Evolutionary conservation across 2,329 filamentous ascomycete genomes (phyloP).

Genomic region (Elsinoe fawcettii): DNA sequence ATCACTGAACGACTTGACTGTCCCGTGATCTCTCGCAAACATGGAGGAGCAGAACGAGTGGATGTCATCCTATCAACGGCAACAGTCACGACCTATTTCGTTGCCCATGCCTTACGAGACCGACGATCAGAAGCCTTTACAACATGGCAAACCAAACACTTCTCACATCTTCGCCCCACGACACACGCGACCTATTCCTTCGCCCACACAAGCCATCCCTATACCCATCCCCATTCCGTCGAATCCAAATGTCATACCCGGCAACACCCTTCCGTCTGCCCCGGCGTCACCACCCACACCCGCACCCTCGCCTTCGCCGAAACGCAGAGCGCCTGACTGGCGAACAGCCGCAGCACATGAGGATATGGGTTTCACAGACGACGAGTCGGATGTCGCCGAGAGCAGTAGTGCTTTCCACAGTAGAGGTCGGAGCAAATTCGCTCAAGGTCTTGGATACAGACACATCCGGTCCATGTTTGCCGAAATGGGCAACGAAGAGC

Average conservation of each 20-base stretch:
- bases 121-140: slow-evolving; percentile 7
- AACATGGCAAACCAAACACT: slow-evolving; percentile 13
- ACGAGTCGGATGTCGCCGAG: slow-evolving; percentile 24
- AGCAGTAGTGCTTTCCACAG: slow-evolving; percentile 22
- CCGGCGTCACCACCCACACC: slow-evolving; percentile 61
- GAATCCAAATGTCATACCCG: slow-evolving; percentile 44
- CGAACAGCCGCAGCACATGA: slow-evolving; percentile 71
- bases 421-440: slow-evolving; percentile 14
- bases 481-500: slow-evolving; percentile 64
- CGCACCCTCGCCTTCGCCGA: slow-evolving; percentile 57
- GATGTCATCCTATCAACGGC: slow-evolving; percentile 17
- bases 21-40: slow-evolving; percentile 9
- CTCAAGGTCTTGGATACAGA: slow-evolving; percentile 44
- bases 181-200: slow-evolving; percentile 16
- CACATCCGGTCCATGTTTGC: slow-evolving; percentile 75
- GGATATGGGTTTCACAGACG: slow-evolving; percentile 54
- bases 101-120: slow-evolving; percentile 19
- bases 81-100: slow-evolving; percentile 17
- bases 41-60: slow-evolving; percentile 19
- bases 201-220: slow-evolving; percentile 29
- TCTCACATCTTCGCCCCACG: slow-evolving; percentile 8
- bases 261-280: slow-evolving; percentile 56
- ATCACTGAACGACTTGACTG: background rate
- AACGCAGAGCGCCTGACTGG: slow-evolving; percentile 62
- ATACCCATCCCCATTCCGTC: slow-evolving; percentile 39